Evolutionary conservation across 352 stramenopile species (phyloP).

Genomic region (Paralagenidium karlingii): DNA sequence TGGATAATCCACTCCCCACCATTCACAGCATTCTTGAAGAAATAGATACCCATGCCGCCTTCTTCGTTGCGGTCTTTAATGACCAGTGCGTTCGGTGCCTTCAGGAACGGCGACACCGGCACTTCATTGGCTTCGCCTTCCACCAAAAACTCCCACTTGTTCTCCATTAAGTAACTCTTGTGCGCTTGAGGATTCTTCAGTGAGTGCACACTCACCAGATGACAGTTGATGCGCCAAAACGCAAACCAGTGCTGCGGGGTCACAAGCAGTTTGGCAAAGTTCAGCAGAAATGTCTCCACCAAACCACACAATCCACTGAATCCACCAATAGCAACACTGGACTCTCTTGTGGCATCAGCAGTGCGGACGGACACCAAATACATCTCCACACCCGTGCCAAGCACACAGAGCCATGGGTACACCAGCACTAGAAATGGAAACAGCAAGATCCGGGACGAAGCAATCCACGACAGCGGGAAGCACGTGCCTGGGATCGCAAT

Average conservation of each 20-base stretch:
- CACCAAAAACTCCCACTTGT: constrained; percentile 98
- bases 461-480: constrained; percentile 85
- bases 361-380: constrained; percentile 39
- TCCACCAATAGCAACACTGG: constrained; percentile 15
- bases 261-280: constrained; percentile 71
- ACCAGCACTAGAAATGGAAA: constrained; percentile 82
- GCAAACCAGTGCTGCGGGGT: constrained; percentile 94
- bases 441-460: constrained; percentile 69
- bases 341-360: too few relatives aligned
- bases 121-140: constrained; percentile 85
- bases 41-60: constrained; percentile 95
- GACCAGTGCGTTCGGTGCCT: constrained; percentile 82
- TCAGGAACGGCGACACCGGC: constrained; percentile 90
- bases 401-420: constrained; percentile 77
- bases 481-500: constrained; percentile 96
- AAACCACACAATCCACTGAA: constrained; percentile 58
- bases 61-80: constrained; percentile 98
- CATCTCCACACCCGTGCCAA: constrained; percentile 22
- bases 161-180: constrained; percentile 91
- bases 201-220: constrained; percentile 90
- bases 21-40: constrained; percentile 93
- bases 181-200: constrained; percentile 89
- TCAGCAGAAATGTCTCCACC: constrained; percentile 90
- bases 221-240: constrained; percentile 96
- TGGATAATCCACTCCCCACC: constrained; percentile 96